Evolutionary conservation across 1,284 basidiomycete genomes (phyloP), one percentile per base, ranked within the genome.

Genomic region (Ceratobasidium sp.): DNA sequence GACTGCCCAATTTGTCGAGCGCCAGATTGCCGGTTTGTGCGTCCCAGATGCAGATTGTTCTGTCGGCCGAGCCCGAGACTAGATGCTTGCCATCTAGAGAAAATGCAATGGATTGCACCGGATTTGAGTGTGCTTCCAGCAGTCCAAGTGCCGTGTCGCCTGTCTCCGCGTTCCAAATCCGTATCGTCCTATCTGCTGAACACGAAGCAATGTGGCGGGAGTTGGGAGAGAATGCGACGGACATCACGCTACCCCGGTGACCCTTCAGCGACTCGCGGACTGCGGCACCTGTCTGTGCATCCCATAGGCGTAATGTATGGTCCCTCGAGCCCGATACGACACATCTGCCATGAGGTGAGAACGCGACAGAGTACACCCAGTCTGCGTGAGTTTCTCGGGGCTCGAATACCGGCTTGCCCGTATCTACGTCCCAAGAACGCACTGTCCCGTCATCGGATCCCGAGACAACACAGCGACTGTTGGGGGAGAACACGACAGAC

Each of bases 51-150:
- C 64, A 61, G 1, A 77, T 62, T 17, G 69, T 73, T 8, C 44
- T 8, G 44, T 78, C 76, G 22, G 52, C 1, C 9, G 77, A 77
- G 19, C 62, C 70, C 6, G 76, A 77, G 4, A 56, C 77, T 2
- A 78, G 17, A 17, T 6, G 46, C 17, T 22, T 40, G 29, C 70
- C 52, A 73, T 78, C 69, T 15, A 85, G 84, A 19, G 83, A 82
- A 80, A 86, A 86, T 22, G 80, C 81, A 71, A 86, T 85, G 4
- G 82, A 84, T 61, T 1, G 32, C 11, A 49, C 37, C 29, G 17
- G 9, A 22, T n/a, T 5, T 22, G 75, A 57, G 49, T 61, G 29
- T 37, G 37, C 57, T 2, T 64, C 62, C 17, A 75, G 75, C 3
- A 64, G 52, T 5, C 68, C 44, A 49, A 15, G 56, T 8, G 7